Conservation (phyloP, 2,329 filamentous ascomycete genomes). For the Myriosclerotinia scirpicola region DNA sequence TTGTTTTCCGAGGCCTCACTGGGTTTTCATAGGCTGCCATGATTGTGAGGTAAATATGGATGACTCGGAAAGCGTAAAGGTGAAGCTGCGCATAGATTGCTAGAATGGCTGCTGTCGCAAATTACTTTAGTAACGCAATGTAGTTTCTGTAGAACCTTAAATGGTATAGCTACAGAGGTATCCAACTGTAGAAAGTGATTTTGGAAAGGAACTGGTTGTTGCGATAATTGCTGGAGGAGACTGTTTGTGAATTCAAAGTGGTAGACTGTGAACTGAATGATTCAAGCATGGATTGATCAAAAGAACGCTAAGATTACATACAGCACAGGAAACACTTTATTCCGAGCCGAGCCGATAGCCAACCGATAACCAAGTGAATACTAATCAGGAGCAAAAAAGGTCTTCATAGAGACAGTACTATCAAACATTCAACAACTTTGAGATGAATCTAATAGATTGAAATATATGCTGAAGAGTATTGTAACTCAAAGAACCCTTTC, state of each 20-base stretch:
- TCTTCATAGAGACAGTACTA: too few relatives aligned
- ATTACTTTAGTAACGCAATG: not conserved
- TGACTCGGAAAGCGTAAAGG: conserved; percentile 8
- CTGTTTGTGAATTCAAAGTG: not conserved
- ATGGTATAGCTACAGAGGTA: not conserved
- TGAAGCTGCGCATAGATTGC: conserved; percentile 19
- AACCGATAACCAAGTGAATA: not conserved
- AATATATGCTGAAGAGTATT: too few relatives aligned
- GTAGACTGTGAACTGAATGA: not conserved
- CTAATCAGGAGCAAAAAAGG: too few relatives aligned
- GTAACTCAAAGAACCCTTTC: too few relatives aligned
- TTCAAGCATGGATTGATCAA: not conserved
- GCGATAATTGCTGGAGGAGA: not conserved
- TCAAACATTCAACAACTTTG: too few relatives aligned
- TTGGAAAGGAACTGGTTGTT: not conserved
- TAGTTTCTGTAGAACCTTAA: not conserved
- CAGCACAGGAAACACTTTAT: not conserved
- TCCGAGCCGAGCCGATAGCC: not conserved
- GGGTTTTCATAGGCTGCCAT: conserved; percentile 38
- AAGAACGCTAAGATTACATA: not conserved
- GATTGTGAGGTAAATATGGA: conserved; percentile 19
- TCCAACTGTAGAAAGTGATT: not conserved
- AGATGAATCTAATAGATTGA: too few relatives aligned
- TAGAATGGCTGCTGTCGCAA: conserved; percentile 13
- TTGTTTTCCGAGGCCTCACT: conserved; percentile 34